Percentiles rank a stretch among this genome's conserved stretches.
phyloP scores from a whole-genome alignment of 208 protist genomes.

The Crithidia fasciculata region DNA sequence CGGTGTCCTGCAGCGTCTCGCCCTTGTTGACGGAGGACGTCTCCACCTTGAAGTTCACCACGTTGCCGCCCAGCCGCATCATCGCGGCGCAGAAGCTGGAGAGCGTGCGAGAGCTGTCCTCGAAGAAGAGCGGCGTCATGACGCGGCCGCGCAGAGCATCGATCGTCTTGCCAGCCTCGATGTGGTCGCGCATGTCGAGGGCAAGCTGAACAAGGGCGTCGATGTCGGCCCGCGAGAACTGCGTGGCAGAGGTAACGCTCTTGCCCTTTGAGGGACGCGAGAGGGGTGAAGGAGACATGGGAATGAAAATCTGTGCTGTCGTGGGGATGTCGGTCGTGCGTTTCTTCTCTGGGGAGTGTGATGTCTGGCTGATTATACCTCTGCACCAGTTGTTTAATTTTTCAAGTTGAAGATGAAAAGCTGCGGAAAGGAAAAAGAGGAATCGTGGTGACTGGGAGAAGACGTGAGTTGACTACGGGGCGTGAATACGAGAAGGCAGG shows the following conservation, averaged over 20 bases:
- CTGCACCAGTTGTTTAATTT: not conserved
- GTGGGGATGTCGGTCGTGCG: too few species aligned
- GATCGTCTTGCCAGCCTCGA: conserved; percentile 62
- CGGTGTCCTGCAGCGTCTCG: conserved; percentile 84
- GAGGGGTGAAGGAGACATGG: conserved; percentile 44
- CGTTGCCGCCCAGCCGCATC: conserved; percentile 78
- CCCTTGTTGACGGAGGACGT: conserved; percentile 86
- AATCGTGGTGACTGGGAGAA: not conserved
- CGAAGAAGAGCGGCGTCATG: conserved; percentile 90
- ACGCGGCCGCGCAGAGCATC: conserved; percentile 67
- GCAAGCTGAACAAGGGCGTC: conserved; percentile 71
- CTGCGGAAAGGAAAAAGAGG: conserved; percentile 4
- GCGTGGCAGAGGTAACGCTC: conserved; percentile 63
- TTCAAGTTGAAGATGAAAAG: conserved; percentile 1
- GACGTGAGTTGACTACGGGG: too few species aligned
- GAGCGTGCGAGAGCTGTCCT: conserved; percentile 83
- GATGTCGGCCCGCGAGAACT: conserved; percentile 77
- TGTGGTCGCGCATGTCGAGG: conserved; percentile 42
- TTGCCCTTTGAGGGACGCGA: conserved; percentile 69
- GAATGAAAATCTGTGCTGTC: too few species aligned
- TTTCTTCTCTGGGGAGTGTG: too few species aligned
- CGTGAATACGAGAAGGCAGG: too few species aligned
- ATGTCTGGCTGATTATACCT: too few species aligned
- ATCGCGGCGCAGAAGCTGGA: conserved; percentile 86
- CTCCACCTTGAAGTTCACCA: conserved; percentile 85